phyloP scores from a whole-genome alignment of 2,329 filamentous ascomycete species.

The Penicillium sp. region DNA sequence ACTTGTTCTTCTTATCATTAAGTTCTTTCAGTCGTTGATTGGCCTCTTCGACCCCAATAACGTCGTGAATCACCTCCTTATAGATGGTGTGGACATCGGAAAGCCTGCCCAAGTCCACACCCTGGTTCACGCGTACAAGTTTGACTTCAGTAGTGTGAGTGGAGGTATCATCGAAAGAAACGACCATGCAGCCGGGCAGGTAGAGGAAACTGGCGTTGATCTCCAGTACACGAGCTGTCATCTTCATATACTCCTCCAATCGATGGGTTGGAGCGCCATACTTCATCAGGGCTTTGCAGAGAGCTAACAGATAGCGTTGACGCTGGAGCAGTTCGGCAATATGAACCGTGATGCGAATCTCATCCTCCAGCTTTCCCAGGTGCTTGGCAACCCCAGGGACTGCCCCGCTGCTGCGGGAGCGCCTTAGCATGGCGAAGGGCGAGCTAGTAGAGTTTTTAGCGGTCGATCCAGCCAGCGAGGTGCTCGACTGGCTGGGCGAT shows the following conservation, averaged over 20 bases:
- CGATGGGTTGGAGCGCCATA: constrained; percentile 93
- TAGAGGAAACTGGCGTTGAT: constrained; percentile 92
- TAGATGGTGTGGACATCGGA: constrained; percentile 54
- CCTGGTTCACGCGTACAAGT: constrained; percentile 50
- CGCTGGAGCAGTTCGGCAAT: constrained; percentile 74
- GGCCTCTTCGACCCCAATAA: constrained; percentile 54
- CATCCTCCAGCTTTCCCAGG: constrained; percentile 49
- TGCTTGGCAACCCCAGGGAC: constrained; percentile 34
- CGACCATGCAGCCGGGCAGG: constrained; percentile 91
- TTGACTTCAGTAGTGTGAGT: constrained; percentile 56
- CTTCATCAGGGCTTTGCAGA: constrained; percentile 87
- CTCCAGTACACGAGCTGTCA: constrained; percentile 84
- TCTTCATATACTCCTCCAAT: constrained; percentile 87
- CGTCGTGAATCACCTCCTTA: constrained; percentile 56
- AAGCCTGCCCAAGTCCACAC: constrained; percentile 52
- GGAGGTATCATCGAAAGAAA: constrained; percentile 73
- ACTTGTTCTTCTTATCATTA: constrained; percentile 62
- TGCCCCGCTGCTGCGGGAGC: constrained; percentile 43
- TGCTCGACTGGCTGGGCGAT: constrained; percentile 40
- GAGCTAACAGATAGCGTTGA: constrained; percentile 81
- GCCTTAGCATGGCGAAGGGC: constrained; percentile 38
- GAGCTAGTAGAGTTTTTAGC: constrained; percentile 36
- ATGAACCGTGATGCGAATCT: constrained; percentile 65
- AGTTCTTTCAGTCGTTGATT: constrained; percentile 58
- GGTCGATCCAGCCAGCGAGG: constrained; percentile 38